Evolutionary conservation across 371 early-diverging fungal species (phyloP).

Genomic region (Nosema muscidifuracis): DNA sequence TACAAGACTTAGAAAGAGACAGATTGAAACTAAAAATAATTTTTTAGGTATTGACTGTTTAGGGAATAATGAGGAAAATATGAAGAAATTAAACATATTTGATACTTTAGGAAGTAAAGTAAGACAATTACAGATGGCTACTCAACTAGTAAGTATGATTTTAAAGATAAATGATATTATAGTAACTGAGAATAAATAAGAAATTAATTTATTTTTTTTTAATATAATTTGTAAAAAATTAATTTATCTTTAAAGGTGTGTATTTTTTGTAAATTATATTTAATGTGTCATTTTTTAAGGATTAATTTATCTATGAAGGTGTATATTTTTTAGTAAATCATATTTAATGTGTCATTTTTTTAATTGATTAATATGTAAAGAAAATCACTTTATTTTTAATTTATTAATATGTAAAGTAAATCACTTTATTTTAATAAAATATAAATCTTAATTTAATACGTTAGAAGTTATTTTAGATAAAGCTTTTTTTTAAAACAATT

Average conservation of each 20-base stretch:
- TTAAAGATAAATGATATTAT: conserved; percentile 66
- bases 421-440: no score
- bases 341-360: no score
- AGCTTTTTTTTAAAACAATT: no score
- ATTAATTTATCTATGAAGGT: no score
- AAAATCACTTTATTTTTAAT: no score
- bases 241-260: conserved; percentile 40
- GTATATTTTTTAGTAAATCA: no score
- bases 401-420: no score
- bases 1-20: conserved; percentile 80
- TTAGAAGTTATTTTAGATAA: no score
- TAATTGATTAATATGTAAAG: no score
- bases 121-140: conserved; percentile 88
- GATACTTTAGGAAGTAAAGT: conserved; percentile 96
- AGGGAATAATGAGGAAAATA: conserved; percentile 76
- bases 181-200: conserved; percentile 12
- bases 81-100: conserved; percentile 89
- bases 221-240: conserved; percentile 17
- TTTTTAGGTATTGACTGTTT: conserved; percentile 90
- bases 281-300: no score
- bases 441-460: no score
- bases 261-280: no score
- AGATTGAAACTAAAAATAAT: conserved; percentile 73
- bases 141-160: conserved; percentile 95
- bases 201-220: background rate